A percentile compares a stretch with the other conserved stretches of the same genome.
Conservation (phyloP, 768 basidiomycete genomes). For the Podaxis sp. region DNA sequence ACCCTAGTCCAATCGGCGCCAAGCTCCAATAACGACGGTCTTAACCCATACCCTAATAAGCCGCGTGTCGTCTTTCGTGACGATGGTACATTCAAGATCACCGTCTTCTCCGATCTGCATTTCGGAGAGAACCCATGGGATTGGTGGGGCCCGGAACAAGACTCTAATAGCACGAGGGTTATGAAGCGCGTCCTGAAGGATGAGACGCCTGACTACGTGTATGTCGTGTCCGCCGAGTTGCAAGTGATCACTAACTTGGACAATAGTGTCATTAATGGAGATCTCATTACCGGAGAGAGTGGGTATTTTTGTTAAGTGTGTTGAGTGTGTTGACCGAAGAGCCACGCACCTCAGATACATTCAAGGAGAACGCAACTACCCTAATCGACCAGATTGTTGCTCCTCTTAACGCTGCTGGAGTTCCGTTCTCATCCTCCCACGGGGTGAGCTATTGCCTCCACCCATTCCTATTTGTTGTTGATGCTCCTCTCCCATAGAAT, state of each 20-base stretch:
- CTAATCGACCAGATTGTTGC: conserved; percentile 64
- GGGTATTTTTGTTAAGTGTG: conserved; percentile 13
- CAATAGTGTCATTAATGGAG: conserved; percentile 66
- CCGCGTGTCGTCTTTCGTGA: conserved; percentile 51
- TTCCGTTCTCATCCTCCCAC: conserved; percentile 70
- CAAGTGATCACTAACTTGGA: neutral
- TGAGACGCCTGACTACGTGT: conserved; percentile 75
- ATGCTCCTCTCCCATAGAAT: conserved; percentile 42
- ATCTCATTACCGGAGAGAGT: conserved; percentile 75
- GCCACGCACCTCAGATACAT: conserved; percentile 47
- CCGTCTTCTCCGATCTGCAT: conserved; percentile 74
- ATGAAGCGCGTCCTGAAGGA: conserved; percentile 55
- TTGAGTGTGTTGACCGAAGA: neutral
- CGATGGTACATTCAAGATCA: conserved; percentile 70
- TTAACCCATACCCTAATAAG: conserved; percentile 40
- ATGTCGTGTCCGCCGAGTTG: conserved; percentile 21
- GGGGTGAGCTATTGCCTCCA: conserved; percentile 45
- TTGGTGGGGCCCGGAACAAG: conserved; percentile 65
- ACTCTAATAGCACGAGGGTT: conserved; percentile 57
- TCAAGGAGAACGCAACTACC: conserved; percentile 63
- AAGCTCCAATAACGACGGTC: neutral
- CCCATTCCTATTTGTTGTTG: neutral
- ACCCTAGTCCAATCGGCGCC: neutral
- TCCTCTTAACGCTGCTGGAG: conserved; percentile 53
- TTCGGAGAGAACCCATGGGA: conserved; percentile 78